Conservation (phyloP, 169 alveolate species). For the Ichthyophthirius multifiliis region DNA sequence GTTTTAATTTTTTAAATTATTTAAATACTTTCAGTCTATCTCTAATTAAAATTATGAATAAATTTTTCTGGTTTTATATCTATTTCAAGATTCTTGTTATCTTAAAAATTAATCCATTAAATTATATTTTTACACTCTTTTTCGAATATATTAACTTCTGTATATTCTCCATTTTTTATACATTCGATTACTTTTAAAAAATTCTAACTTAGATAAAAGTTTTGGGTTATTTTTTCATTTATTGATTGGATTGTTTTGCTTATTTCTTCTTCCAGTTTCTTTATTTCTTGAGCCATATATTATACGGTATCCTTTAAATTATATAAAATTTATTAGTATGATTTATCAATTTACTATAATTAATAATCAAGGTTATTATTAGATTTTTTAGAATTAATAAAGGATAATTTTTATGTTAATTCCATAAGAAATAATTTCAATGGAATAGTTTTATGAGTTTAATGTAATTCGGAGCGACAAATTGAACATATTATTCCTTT, state of each 20-base stretch:
- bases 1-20: not conserved
- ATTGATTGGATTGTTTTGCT: not conserved
- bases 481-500: slow-evolving; percentile 36
- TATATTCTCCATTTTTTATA: not conserved
- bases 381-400: not conserved
- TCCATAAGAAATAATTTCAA: slow-evolving; percentile 28
- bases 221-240: not conserved
- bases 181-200: not conserved
- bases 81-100: not conserved
- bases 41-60: not conserved
- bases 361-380: slow-evolving; percentile 9
- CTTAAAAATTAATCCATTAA: not conserved
- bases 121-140: not conserved
- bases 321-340: not conserved
- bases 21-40: not conserved
- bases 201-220: not conserved
- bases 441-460: slow-evolving; percentile 33
- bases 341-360: slow-evolving; percentile 4
- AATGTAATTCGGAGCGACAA: slow-evolving; percentile 29
- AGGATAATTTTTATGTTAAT: not conserved
- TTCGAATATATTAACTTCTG: not conserved
- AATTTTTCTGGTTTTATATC: slow-evolving; percentile 1
- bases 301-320: slow-evolving; percentile 27
- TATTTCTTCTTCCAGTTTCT: not conserved
- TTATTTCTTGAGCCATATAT: not conserved